A percentile compares a stretch with the other conserved stretches of the same genome.
phyloP scores from a whole-genome alignment of 2,329 filamentous ascomycete species.

The Beauveria pseudobassiana region DNA sequence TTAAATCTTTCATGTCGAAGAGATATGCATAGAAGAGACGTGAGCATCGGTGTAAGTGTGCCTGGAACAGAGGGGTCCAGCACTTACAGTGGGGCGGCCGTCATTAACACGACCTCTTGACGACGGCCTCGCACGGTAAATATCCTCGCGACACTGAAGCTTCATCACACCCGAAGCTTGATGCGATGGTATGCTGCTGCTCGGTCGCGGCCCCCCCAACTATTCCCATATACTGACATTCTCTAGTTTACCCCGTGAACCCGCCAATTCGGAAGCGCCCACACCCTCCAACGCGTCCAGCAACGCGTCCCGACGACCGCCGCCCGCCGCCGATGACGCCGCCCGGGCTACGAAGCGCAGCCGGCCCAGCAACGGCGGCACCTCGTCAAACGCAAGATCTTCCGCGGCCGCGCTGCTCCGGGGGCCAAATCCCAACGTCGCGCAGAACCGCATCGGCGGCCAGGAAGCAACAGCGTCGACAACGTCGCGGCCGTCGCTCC shows the following conservation, averaged over 20 bases:
- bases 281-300: slow-evolving; percentile 35
- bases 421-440: slow-evolving; percentile 8
- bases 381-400: neutral
- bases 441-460: slow-evolving; percentile 4
- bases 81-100: neutral
- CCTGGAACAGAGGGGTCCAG: no score
- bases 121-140: neutral
- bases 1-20: no score
- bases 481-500: neutral
- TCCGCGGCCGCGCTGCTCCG: slow-evolving; percentile 1
- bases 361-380: slow-evolving; percentile 9
- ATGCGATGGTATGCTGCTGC: neutral
- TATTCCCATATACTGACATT: neutral
- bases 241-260: slow-evolving; percentile 16
- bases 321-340: slow-evolving; percentile 17
- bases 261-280: slow-evolving; percentile 37
- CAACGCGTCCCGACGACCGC: slow-evolving; percentile 18
- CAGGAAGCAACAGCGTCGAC: neutral
- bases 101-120: neutral
- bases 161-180: neutral
- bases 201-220: no score
- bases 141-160: neutral
- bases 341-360: slow-evolving; percentile 14
- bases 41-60: no score
- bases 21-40: no score